Base-by-base conservation (phyloP, 805 yeast species). In the Debaryomyces hansenii region DNA sequence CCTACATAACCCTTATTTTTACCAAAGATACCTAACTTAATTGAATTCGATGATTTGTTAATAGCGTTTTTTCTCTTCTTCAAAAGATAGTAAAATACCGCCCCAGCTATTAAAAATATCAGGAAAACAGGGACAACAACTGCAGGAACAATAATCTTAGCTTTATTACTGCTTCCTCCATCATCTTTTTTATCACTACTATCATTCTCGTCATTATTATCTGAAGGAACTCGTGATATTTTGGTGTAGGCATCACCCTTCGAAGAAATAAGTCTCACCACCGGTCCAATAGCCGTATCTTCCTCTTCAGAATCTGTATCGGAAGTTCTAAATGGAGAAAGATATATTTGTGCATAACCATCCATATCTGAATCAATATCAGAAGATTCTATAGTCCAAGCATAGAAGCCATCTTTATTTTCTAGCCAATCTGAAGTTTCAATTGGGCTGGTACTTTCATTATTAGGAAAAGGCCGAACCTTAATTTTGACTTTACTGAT, bases 221-320 rank as follows among this genome's bases (percentile, higher is more conserved):
- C 79, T 0, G 76, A 69, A 24, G 77, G 78, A 5, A 71, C 62
- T 54, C 72, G 63, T 5, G 51, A 43, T 42, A 73, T 72, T 1
- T 58, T 47, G 4, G 60, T 42, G 16, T 47, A 20, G 2, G 69
- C 75, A 40, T 62, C 74, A 5, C 55, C 29, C 16, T 41, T 55
- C 7, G 63, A 56, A n/a, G 51, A 50, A 36, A 74, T 60, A 27
- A 69, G 67, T 53, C 72, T 66, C 14, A 71, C 27, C 9, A 74
- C 44, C 10, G 79, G 78, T 20, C 78, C 78, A 5, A 63, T 51
- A 24, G 52, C 55, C 20, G 73, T 62, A 46, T 76, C 78, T 21
- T 58, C 60, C 43, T 70, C 67, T 3, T 55, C 61, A 34, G 75
- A 74, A 37, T 54, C 60, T 16, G 73, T 59, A 18, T 50, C 52